Evolutionary conservation across 768 basidiomycete species (phyloP), one percentile per base, ranked within the genome.

Genomic region (Podaxis carcinomalis): DNA sequence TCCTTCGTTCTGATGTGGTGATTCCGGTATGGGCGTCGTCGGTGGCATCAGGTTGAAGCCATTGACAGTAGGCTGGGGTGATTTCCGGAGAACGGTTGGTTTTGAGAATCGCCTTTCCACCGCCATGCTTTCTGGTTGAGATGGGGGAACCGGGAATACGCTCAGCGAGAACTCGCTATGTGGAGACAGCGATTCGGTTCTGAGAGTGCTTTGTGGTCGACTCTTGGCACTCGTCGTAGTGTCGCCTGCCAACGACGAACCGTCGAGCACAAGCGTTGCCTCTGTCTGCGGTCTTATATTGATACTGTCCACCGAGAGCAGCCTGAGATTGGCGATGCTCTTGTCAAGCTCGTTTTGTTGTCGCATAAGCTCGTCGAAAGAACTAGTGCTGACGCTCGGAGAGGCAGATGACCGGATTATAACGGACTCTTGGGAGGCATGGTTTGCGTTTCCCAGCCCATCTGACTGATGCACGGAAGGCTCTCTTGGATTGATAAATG

Each of bases 121-220:
- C n/a, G 44, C 47, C 11, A 49, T 32, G 36, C 61, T 56, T 39
- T 51, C 35, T 10, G 50, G 51, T 5, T 51, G 50, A 3, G 57
- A 5, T 14, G 90, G 88, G 36, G 88, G 90, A 37, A 79, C 73
- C 3, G 89, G 89, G 73, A 91, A 91, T 47, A 78, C 76, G 64
- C 88, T 89, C 55, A 92, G 73, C 2, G 90, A 89, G 62, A 90
- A 83, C n/a, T 88, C 86, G 64, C 77, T 78, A 16, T 70, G 70
- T 39, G 27, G 51, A 27, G 59, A 60, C 27, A 46, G 16, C 9
- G 59, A 60, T 13, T 60, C 58, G 1, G 56, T 57, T 36, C 32
- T 53, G 51, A 53, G 59, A 13, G 59, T 60, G 40, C 59, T 60
- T 40, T 53, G 59, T 10, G 42, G 59, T 21, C 51, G 27, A 25